These are phyloP conservation scores for Arabidopsis suecica DNA, from an alignment of 345 rosid species.

Conservation along the genomic window DNA sequence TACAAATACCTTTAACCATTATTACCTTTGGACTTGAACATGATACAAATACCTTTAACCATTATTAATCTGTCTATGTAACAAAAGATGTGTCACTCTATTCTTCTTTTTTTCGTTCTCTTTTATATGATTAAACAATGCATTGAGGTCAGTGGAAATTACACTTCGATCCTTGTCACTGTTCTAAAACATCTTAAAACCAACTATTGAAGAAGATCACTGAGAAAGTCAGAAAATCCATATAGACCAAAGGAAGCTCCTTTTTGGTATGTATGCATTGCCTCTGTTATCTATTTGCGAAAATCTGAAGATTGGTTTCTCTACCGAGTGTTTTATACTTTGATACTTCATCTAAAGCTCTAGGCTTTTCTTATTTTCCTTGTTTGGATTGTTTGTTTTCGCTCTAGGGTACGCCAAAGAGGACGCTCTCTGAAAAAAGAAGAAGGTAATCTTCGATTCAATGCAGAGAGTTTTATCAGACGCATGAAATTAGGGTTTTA, in stretches of 20 bases:
- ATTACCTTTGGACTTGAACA: not conserved
- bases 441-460: slow-evolving; percentile 6
- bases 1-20: not conserved
- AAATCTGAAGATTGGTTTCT: slow-evolving; percentile 3
- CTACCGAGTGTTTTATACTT: not conserved
- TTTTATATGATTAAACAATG: not conserved
- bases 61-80: not conserved
- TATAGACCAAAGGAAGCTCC: not conserved
- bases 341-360: not conserved
- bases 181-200: not conserved
- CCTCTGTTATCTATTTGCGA: not conserved
- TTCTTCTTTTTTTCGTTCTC: no score
- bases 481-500: slow-evolving; percentile 12
- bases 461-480: slow-evolving; percentile 11
- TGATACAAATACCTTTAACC: not conserved
- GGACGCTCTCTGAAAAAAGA: not conserved
- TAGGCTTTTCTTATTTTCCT: not conserved
- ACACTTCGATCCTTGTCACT: slow-evolving; percentile 27
- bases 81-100: not conserved
- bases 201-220: not conserved
- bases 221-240: not conserved
- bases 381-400: not conserved
- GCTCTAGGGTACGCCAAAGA: not conserved
- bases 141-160: not conserved
- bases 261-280: slow-evolving; percentile 15